A percentile compares a stretch with the other conserved stretches of the same genome.
Evolutionary conservation across 345 rosid genomes (phyloP).

Genomic region (Bruguiera parviflora): DNA sequence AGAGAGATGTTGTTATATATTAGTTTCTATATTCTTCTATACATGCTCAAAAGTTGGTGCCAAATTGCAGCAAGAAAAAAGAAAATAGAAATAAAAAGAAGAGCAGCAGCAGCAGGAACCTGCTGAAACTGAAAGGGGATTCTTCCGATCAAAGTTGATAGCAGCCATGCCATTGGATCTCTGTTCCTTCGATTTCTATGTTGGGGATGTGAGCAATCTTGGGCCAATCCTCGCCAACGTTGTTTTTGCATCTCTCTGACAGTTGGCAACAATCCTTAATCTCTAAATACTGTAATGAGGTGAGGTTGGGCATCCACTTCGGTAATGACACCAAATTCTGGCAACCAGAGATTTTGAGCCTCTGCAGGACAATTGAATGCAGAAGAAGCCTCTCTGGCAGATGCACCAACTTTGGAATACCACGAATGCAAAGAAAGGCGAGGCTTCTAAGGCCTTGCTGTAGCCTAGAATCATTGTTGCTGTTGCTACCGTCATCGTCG

Average conservation of each 20-base stretch:
- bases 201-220: constrained; percentile 15
- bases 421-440: not conserved
- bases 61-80: no score
- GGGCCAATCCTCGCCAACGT: constrained; percentile 9
- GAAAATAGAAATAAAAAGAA: no score
- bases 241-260: not conserved
- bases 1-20: no score
- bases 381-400: constrained; percentile 14
- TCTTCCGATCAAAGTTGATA: no score
- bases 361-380: constrained; percentile 2
- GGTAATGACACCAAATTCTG: constrained; percentile 5
- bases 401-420: constrained; percentile 1
- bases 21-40: no score
- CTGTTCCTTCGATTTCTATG: not conserved
- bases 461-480: not conserved
- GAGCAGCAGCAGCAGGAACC: no score
- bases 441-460: constrained; percentile 14
- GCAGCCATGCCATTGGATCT: no score
- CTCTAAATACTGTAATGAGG: not conserved
- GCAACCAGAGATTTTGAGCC: not conserved
- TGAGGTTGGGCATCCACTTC: constrained; percentile 17
- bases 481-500: no score
- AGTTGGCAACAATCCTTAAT: not conserved
- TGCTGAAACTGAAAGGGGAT: no score
- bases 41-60: no score